These are phyloP conservation scores for Chlorella sp. DNA, from an alignment of 139 green algal species.

Conservation along the genomic window DNA sequence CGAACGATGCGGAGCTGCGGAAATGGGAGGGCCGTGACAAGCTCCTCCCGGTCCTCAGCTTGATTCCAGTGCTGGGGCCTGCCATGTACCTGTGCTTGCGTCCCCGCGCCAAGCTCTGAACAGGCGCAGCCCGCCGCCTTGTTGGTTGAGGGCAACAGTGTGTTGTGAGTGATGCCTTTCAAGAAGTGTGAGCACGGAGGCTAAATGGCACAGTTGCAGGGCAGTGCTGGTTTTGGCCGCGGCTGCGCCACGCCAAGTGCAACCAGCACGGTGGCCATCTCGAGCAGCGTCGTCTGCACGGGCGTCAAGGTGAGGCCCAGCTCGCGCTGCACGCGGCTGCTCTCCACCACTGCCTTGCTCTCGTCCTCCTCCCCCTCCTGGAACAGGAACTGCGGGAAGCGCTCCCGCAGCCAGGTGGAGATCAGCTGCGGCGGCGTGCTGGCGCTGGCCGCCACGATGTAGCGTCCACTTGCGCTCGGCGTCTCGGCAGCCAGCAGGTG, in stretches of 20 bases:
- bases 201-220: too few relatives aligned
- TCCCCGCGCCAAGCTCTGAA: conserved; percentile 51
- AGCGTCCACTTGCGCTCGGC: conserved; percentile 39
- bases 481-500: conserved; percentile 51
- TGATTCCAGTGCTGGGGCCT: conserved; percentile 73
- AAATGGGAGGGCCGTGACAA: conserved; percentile 65
- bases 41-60: conserved; percentile 61
- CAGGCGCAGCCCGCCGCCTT: too few relatives aligned
- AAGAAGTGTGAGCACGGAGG: too few relatives aligned
- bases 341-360: conserved; percentile 29
- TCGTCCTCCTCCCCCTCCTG: background rate
- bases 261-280: conserved; percentile 47
- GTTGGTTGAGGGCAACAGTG: too few relatives aligned
- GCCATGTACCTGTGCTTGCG: conserved; percentile 72
- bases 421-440: conserved; percentile 18
- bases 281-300: conserved; percentile 40
- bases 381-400: conserved; percentile 35
- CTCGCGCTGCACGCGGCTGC: conserved; percentile 36
- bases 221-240: too few relatives aligned
- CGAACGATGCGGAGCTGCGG: conserved; percentile 72
- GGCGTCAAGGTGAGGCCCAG: conserved; percentile 39
- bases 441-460: conserved; percentile 40
- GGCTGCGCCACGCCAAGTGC: conserved; percentile 23
- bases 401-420: conserved; percentile 33
- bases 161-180: too few relatives aligned